phyloP scores from a whole-genome alignment of 2,329 filamentous ascomycete genomes.

The Nigrograna mackinnonii region DNA sequence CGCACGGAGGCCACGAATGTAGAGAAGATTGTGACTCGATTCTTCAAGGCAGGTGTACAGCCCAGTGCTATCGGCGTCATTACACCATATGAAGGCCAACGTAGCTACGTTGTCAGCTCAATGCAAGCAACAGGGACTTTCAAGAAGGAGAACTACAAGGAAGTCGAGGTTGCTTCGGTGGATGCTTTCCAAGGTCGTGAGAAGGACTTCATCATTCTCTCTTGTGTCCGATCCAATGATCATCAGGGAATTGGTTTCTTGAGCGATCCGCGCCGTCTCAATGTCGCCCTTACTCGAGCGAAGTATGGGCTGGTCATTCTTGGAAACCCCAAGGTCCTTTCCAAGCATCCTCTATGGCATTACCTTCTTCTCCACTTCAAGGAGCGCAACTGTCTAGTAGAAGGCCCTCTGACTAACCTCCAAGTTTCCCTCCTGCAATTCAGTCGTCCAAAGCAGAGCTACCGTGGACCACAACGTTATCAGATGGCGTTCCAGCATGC shows the following conservation, averaged over 20 bases:
- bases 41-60: constrained; percentile 98
- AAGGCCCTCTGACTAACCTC: constrained; percentile 93
- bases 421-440: constrained; percentile 95
- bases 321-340: constrained; percentile 95
- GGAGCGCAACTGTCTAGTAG: constrained; percentile 92
- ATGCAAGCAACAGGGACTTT: constrained; percentile 98
- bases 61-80: constrained; percentile 95
- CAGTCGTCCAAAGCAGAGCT: constrained; percentile 87
- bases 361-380: constrained; percentile 95
- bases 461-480: constrained; percentile 85
- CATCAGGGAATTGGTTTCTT: constrained; percentile 99
- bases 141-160: constrained; percentile 98
- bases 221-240: constrained; percentile 97
- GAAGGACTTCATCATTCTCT: constrained; percentile 98
- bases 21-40: constrained; percentile 96
- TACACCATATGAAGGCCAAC: constrained; percentile 96
- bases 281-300: constrained; percentile 93
- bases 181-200: constrained; percentile 99
- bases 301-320: constrained; percentile 97
- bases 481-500: constrained; percentile 77
- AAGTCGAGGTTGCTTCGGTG: constrained; percentile 96
- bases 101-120: constrained; percentile 97
- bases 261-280: constrained; percentile 94
- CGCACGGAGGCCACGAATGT: constrained; percentile 96
- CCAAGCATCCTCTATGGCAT: constrained; percentile 98